Base-by-base conservation (phyloP, 352 stramenopile species). In the Nothophytophthora sp. region DNA sequence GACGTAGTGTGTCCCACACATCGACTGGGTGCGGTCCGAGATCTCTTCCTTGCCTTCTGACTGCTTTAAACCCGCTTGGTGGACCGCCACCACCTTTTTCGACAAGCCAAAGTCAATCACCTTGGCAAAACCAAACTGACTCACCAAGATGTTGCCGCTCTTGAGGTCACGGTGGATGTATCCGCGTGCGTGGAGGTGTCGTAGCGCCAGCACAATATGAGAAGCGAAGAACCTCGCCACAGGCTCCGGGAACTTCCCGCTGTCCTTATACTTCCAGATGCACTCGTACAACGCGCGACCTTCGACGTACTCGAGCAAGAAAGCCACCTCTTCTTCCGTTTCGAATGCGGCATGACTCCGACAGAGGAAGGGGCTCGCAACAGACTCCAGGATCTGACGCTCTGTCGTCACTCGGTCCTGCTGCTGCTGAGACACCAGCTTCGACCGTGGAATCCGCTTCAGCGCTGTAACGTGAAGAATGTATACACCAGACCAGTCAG, bases 21-120 rank as follows among this genome's bases (percentile, higher is more conserved):
- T 51, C 4, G 82, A 88, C 11, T 60, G 54, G 13, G 74, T 63
- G n/a, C 50, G 29, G 27, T 55, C 54, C 3, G 19, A 27, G 15
- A 19, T 1, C 20, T 2, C 36, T 28, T 46, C 39, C n/a, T n/a
- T n/a, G n/a, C n/a, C n/a, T n/a, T n/a, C n/a, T n/a, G n/a, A n/a
- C n/a, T n/a, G n/a, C n/a, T n/a, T n/a, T n/a, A n/a, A n/a, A n/a
- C n/a, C n/a, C 0, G 33, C 4, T 12, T 12, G 24, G 50, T 30
- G 41, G 7, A 12, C 22, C 2, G 18, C 22, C 18, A 65, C 34
- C n/a, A n/a, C n/a, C 8, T 55, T 42, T 43, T 68, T 82, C 16
- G 83, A 68, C 39, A 94, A 69, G 22, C 83, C 83, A 61, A 88
- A 92, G 63, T 94, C 83, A 34, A 94, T 87, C 20, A 94, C 63